These are phyloP conservation scores for Theobroma grandiflorum DNA, from an alignment of 441 rosid species.

Conservation along the genomic window DNA sequence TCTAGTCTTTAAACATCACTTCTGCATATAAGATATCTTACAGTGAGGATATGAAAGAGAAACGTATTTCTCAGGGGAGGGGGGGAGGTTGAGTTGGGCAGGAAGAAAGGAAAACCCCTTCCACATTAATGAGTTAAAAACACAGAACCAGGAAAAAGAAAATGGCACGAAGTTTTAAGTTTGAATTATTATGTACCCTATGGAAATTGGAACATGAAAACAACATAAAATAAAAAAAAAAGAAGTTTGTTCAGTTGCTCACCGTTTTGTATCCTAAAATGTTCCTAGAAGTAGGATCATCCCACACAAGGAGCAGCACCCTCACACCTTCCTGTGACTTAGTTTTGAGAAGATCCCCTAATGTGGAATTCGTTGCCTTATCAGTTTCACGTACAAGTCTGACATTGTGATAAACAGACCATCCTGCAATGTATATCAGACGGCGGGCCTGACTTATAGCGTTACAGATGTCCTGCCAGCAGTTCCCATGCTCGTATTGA, in stretches of 20 bases:
- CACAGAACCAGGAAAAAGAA: constrained; percentile 8
- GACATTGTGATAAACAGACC: constrained; percentile 65
- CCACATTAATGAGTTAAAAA: background rate
- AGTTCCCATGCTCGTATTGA: constrained; percentile 52
- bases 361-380: constrained; percentile 35
- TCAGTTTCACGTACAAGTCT: constrained; percentile 54
- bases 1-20: constrained; percentile 18
- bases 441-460: constrained; percentile 67
- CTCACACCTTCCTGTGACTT: constrained; percentile 81
- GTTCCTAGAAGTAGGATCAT: constrained; percentile 76
- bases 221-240: constrained; percentile 4
- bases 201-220: background rate
- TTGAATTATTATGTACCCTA: constrained; percentile 9
- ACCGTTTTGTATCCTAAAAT: constrained; percentile 55
- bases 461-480: constrained; percentile 68
- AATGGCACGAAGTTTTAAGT: background rate
- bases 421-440: constrained; percentile 68
- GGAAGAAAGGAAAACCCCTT: background rate
- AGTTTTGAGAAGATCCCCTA: constrained; percentile 65
- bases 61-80: background rate
- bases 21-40: constrained; percentile 28
- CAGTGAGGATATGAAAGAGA: background rate
- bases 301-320: constrained; percentile 76
- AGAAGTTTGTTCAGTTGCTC: constrained; percentile 35
- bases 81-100: background rate